Conservation (phyloP, 495 filamentous ascomycete genomes). For the Aspergillus diversus region DNA sequence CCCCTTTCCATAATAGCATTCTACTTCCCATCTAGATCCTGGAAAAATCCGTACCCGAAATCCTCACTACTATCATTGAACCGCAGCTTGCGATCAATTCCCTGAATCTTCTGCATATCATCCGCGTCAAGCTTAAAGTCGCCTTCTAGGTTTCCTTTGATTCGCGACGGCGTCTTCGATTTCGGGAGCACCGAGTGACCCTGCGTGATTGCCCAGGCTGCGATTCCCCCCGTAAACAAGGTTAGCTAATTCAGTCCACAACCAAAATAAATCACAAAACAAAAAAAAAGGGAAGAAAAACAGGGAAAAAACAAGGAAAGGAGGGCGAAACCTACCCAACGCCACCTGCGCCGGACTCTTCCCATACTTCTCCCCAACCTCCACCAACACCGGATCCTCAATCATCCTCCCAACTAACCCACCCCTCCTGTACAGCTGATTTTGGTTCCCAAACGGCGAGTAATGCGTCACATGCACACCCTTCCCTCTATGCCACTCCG, state of each 20-base stretch:
- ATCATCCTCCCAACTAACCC: constrained; percentile 58
- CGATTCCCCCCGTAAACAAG: constrained; percentile 16
- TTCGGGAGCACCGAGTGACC: constrained; percentile 71
- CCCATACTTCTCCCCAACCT: constrained; percentile 64
- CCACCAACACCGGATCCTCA: constrained; percentile 61
- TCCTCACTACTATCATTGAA: constrained; percentile 61
- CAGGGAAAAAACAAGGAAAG: constrained; percentile 27
- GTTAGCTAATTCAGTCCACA: background rate
- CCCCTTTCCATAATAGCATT: background rate
- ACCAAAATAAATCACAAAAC: background rate
- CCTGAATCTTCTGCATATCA: constrained; percentile 58
- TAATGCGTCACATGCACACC: constrained; percentile 68
- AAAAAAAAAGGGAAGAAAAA: constrained; percentile 27
- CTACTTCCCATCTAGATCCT: constrained; percentile 63
- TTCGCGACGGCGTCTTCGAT: constrained; percentile 57
- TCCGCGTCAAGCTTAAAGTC: constrained; percentile 58
- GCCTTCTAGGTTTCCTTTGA: constrained; percentile 59
- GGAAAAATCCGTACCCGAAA: constrained; percentile 64
- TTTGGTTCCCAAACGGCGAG: constrained; percentile 74
- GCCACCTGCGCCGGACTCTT: constrained; percentile 66
- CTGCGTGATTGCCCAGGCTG: constrained; percentile 67
- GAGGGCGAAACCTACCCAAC: constrained; percentile 41
- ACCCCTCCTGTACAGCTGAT: constrained; percentile 58
- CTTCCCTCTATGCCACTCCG: constrained; percentile 55
- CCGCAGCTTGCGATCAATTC: constrained; percentile 58